These are phyloP conservation scores for Yamadazyma trypodendri DNA, from an alignment of 1,139 yeast species.

Conservation along the genomic window DNA sequence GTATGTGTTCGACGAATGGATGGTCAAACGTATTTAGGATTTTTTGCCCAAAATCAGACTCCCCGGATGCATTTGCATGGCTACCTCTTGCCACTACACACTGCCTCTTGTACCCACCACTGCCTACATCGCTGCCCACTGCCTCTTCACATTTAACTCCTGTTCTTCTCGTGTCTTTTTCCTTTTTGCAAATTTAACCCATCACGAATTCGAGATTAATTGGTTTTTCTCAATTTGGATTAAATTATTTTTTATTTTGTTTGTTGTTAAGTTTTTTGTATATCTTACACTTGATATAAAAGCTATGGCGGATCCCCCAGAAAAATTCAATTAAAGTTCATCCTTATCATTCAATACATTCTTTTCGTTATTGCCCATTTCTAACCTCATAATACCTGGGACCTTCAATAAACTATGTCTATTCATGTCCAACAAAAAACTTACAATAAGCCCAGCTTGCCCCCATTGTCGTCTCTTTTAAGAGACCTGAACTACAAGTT, in stretches of 20 bases:
- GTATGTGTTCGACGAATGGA: too few species aligned
- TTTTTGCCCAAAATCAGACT: too few species aligned
- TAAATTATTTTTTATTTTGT: constrained; percentile 5
- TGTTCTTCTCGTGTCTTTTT: constrained; percentile 1
- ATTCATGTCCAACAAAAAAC: constrained; percentile 18
- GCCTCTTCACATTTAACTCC: too few species aligned
- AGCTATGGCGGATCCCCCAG: neutral
- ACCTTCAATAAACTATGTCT: constrained; percentile 6
- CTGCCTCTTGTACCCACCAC: too few species aligned
- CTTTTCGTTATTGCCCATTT: constrained; percentile 2
- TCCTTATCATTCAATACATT: neutral
- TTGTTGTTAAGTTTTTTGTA: constrained; percentile 3
- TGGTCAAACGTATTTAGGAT: too few species aligned
- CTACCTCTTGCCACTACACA: too few species aligned
- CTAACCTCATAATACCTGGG: neutral
- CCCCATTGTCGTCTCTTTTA: constrained; percentile 41
- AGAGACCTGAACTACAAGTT: constrained; percentile 22
- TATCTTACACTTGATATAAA: constrained; percentile 1
- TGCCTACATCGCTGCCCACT: too few species aligned
- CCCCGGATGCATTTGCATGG: too few species aligned
- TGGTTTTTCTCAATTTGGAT: constrained; percentile 1
- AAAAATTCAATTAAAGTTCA: too few species aligned
- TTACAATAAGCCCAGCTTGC: constrained; percentile 28
- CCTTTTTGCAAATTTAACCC: constrained; percentile 4
- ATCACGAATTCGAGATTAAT: constrained; percentile 5